Evolutionary conservation across 2,329 filamentous ascomycete species (phyloP), one percentile per base, ranked within the genome.

Genomic region (Lachnellula hyalina): DNA sequence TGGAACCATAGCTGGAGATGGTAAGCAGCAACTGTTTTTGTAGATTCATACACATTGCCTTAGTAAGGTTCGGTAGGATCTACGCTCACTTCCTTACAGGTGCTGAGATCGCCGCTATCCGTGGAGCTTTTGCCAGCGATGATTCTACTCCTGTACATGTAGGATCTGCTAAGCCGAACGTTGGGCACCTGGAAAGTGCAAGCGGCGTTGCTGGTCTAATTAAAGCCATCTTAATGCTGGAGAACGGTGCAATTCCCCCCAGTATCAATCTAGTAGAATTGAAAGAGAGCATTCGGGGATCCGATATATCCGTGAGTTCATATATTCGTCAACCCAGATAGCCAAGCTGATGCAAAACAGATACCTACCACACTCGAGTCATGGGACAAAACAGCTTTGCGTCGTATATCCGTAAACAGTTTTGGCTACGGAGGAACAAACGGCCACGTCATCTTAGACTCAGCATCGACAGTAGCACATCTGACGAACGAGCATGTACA

Each of bases 401-500:
- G 61, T 6, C 51, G 59, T 15, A 50, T 53, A 4, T 56, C 51
- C 8, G 47, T 64, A 19, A 65, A 65, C 40, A 51, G 28, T 34
- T 63, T 77, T 47, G 75, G 75, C 0, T 76, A 73, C 28, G 75
- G 75, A 5, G 75, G 75, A n/a, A 73, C 74, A n/a, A 77, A 77
- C 56, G 72, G 70, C 2, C 75, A 77, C 58, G 68, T 69, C 3
- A 68, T 77, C 2, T 63, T 65, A 54, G 65, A 70, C 42, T 40
- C 28, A 40, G 28, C 21, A 38, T 38, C 38, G 9, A 25, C 23
- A 17, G 41, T 2, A 23, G 1, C 5, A 8, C 4, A 44, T 21
- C 41, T 23, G n/a, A 44, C 15, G 23, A 12, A 12, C 17, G 8
- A 40, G 9, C 36, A n/a, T 28, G 28, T 28, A 28, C 28, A 9